Percentiles rank a stretch among this genome's conserved stretches.
phyloP scores from a whole-genome alignment of 2,329 filamentous ascomycete genomes.

The Fusarium miscanthi region DNA sequence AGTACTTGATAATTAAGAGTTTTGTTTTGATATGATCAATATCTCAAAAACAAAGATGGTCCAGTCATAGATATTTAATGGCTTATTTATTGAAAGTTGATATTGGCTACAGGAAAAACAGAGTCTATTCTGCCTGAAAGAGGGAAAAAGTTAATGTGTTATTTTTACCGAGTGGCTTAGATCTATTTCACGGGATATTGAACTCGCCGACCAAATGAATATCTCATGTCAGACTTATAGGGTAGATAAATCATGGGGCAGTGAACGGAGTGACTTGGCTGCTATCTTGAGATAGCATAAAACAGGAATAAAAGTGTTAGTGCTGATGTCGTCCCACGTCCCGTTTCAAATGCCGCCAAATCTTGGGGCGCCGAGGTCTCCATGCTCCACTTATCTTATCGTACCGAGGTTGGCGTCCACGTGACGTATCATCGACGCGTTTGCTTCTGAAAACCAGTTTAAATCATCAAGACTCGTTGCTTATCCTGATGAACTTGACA shows the following conservation, averaged over 20 bases:
- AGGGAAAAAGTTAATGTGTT: too few relatives aligned
- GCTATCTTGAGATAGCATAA: accelerated
- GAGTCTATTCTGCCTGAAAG: too few relatives aligned
- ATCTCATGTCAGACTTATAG: background rate
- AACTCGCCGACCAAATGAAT: too few relatives aligned
- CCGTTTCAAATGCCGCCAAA: background rate
- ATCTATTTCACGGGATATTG: too few relatives aligned
- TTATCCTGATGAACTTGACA: background rate
- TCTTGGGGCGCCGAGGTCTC: background rate
- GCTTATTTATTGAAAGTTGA: too few relatives aligned
- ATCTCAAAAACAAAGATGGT: too few relatives aligned
- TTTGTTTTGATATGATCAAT: background rate
- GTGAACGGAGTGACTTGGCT: background rate
- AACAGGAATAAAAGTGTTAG: accelerated
- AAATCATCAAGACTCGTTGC: constrained; percentile 1
- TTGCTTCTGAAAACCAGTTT: constrained; percentile 10
- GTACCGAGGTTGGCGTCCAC: constrained; percentile 13
- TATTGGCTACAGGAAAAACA: too few relatives aligned
- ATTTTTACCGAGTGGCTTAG: too few relatives aligned
- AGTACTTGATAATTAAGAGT: background rate
- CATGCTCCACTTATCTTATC: background rate
- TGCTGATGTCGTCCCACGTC: background rate
- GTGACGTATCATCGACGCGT: constrained; percentile 1
- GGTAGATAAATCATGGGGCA: background rate
- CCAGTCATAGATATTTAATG: too few relatives aligned